Conservation (phyloP, 495 filamentous ascomycete species). For the Xeromyces bisporus region DNA sequence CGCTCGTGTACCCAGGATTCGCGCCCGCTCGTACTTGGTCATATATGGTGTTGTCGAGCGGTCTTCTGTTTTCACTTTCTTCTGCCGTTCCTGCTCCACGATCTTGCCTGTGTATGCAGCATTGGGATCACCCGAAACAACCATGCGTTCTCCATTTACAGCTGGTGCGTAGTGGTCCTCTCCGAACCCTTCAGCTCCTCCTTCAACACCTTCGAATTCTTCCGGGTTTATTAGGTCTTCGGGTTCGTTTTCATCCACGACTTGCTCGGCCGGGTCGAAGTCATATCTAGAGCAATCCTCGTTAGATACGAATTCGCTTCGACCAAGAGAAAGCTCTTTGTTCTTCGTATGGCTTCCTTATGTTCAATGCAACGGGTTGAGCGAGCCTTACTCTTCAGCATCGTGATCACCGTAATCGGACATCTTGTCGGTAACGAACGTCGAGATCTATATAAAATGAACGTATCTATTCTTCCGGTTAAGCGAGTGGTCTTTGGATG, state of each 20-base stretch:
- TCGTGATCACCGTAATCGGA: conserved; percentile 70
- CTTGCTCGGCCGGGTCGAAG: conserved; percentile 41
- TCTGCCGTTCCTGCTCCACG: conserved; percentile 56
- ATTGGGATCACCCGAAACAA: conserved; percentile 59
- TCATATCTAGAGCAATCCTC: no score
- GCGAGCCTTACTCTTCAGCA: conserved; percentile 35
- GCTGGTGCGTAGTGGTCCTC: conserved; percentile 34
- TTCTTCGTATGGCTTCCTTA: background rate
- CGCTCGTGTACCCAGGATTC: conserved; percentile 82
- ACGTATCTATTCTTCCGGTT: no score
- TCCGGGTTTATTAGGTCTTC: conserved; percentile 35
- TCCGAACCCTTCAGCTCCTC: conserved; percentile 31
- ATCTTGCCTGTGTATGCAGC: conserved; percentile 37
- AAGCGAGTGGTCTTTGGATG: no score
- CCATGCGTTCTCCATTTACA: conserved; percentile 38
- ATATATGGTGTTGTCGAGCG: conserved; percentile 92
- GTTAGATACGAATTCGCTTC: background rate
- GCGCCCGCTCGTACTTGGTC: conserved; percentile 96
- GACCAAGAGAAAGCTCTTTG: background rate
- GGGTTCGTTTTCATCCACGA: conserved; percentile 49
- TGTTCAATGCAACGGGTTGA: background rate
- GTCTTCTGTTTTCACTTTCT: conserved; percentile 78
- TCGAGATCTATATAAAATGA: no score
- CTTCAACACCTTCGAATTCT: conserved; percentile 21
- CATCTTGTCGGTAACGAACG: conserved; percentile 35